Conservation (phyloP, 2,329 filamentous ascomycete genomes). For the Hymenoscyphus fraxineus region DNA sequence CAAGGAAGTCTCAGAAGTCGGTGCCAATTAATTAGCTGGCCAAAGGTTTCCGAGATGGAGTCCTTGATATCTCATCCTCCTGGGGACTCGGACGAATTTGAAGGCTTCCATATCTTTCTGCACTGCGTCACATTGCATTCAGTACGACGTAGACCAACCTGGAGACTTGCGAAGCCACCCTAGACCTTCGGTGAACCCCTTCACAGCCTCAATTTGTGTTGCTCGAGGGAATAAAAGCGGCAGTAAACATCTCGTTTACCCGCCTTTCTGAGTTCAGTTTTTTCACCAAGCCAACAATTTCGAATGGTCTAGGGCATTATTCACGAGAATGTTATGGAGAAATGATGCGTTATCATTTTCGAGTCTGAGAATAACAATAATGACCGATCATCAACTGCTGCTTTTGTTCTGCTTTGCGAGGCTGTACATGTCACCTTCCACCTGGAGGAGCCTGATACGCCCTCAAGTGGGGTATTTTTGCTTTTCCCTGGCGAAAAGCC, state of each 20-base stretch:
- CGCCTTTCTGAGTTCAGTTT: no score
- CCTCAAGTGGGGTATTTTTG: not conserved
- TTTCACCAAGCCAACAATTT: no score
- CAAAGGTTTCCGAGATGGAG: no score
- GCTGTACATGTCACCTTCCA: no score
- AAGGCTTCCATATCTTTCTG: not conserved
- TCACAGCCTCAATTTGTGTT: not conserved
- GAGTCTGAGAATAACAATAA: no score
- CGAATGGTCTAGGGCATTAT: no score
- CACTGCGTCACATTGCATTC: not conserved
- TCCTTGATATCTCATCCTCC: not conserved
- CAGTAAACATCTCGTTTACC: no score
- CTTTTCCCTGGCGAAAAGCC: not conserved
- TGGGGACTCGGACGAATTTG: not conserved
- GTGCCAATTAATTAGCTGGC: no score
- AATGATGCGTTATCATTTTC: no score
- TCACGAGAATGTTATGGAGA: no score
- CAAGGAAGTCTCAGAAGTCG: not conserved
- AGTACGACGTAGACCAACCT: not conserved
- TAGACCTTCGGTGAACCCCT: not conserved
- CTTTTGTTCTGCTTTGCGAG: no score
- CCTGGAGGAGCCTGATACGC: not conserved
- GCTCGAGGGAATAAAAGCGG: not conserved
- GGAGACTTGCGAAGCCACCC: not conserved
- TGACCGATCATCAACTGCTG: no score